Evolutionary conservation across 148 eudicot genomes (phyloP), one percentile per base, ranked within the genome.

Genomic region (Spergularia bocconei): DNA sequence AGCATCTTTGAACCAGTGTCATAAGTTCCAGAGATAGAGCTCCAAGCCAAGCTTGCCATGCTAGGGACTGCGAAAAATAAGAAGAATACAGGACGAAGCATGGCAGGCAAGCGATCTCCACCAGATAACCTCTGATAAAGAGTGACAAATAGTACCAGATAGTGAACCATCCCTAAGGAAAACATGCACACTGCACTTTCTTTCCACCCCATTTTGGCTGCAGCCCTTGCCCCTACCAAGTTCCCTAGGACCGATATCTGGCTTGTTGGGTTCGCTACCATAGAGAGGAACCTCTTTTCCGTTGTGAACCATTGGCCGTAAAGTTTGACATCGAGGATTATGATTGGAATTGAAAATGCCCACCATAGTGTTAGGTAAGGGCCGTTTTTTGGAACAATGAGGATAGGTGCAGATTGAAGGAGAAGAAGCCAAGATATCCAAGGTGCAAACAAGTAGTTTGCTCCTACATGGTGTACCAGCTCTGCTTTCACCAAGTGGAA

Each of bases 301-400:
- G 88, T 81, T 4, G 91, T 88, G 77, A 88, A 86, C 89, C 89
- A 88, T 79, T 88, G 91, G 3, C 91, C 91, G 25, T 86, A 88
- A n/a, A 86, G 75, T 71, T 88, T 88, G 47, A 86, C 78, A 75
- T 88, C 91, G 11, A 88, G 86, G 44, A 77, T 71, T 64, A 88
- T 69, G 33, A 88, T 76, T 0, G 91, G 91, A 20, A 84, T 63
- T 12, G 85, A 71, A 60, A 86, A 81, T 8, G 68, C 41, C 86
- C 86, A 82, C 86, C 88, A 86, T 15, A 86, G 74, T 16, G 76
- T 63, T 41, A 79, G 77, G 53, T 79, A 79, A 0, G 78, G 56
- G 41, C 7, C 11, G 0, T 55, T 65, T 7, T 73, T 71, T 29
- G 80, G 75, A 15, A 66, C 38, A 12, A 76, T 52, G 75, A 70